Percentiles rank a stretch among this genome's conserved stretches.
Evolutionary conservation across 2,329 filamentous ascomycete species (phyloP).

Genomic region (Aspergillus melleus): DNA sequence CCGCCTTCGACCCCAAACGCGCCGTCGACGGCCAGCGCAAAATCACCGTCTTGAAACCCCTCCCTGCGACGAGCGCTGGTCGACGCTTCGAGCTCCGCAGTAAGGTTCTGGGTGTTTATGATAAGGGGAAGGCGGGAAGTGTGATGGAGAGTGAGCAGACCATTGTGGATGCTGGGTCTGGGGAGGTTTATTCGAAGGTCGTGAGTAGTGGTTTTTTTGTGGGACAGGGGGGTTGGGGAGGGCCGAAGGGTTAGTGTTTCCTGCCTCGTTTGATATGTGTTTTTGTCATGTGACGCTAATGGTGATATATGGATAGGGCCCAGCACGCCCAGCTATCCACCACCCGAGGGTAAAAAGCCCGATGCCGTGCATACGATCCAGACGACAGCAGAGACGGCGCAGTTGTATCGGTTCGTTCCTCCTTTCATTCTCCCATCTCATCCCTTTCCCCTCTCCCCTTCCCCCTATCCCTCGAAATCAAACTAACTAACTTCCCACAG

Average conservation of each 20-base stretch:
- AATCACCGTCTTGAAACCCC: constrained; percentile 71
- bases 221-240: constrained; percentile 76
- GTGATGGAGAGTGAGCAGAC: constrained; percentile 77
- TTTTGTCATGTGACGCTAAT: no score
- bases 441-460: neutral
- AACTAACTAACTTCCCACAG: constrained; percentile 44
- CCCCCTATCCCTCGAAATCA: neutral
- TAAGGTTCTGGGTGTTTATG: constrained; percentile 80
- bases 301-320: constrained; percentile 44
- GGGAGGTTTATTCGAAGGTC: constrained; percentile 69
- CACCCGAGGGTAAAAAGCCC: constrained; percentile 68
- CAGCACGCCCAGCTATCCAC: constrained; percentile 72
- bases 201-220: constrained; percentile 75
- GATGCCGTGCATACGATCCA: constrained; percentile 70
- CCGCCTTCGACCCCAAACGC: constrained; percentile 70
- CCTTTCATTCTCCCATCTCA: neutral
- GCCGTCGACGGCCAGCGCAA: constrained; percentile 81
- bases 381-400: constrained; percentile 69
- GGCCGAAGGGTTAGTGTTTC: constrained; percentile 69
- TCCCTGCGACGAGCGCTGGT: constrained; percentile 70
- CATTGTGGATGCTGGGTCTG: constrained; percentile 67
- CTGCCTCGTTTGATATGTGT: neutral
- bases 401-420: constrained; percentile 63
- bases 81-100: constrained; percentile 71
- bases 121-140: constrained; percentile 80